Percentiles rank a stretch among this genome's conserved stretches.
Conservation (phyloP, 2,329 filamentous ascomycete species). For the Basipetospora chlamydospora region DNA sequence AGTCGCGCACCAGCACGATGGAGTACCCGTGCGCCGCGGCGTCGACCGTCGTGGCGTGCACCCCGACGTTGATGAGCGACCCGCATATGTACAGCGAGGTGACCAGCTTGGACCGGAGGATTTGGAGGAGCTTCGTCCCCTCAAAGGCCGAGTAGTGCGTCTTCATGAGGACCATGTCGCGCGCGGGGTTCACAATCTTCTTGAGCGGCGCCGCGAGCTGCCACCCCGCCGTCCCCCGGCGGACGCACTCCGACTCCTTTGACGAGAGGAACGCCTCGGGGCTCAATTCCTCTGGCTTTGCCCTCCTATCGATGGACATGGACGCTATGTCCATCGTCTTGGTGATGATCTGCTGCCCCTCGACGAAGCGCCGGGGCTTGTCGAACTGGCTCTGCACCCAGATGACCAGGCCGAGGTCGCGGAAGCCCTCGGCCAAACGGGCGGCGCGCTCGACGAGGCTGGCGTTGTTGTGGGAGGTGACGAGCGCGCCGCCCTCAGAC, state of each 20-base stretch:
- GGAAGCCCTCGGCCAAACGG: constrained; percentile 56
- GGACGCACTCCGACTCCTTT: constrained; percentile 26
- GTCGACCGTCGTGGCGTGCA: constrained; percentile 84
- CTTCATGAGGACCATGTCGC: constrained; percentile 46
- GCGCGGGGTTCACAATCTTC: constrained; percentile 27
- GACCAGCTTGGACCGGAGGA: constrained; percentile 72
- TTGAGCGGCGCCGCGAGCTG: constrained; percentile 29
- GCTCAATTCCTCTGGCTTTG: constrained; percentile 16
- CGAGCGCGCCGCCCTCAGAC: constrained; percentile 49
- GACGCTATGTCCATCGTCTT: too few species aligned
- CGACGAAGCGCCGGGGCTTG: constrained; percentile 40
- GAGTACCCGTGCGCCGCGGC: constrained; percentile 75
- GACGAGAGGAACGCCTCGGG: constrained; percentile 33
- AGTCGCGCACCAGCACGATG: constrained; percentile 81
- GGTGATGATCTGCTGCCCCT: constrained; percentile 31
- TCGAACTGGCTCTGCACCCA: constrained; percentile 74
- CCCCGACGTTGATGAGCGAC: constrained; percentile 70
- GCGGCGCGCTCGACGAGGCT: constrained; percentile 55
- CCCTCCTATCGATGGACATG: too few species aligned
- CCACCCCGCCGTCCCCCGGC: constrained; percentile 27
- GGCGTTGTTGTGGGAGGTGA: constrained; percentile 41
- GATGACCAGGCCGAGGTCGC: constrained; percentile 55
- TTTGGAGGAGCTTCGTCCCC: constrained; percentile 55
- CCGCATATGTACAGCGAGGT: constrained; percentile 86
- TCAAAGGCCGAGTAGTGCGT: constrained; percentile 80